These are phyloP conservation scores for Chrysoporthe puriensis DNA, from an alignment of 2,329 filamentous ascomycete species.

Conservation along the genomic window DNA sequence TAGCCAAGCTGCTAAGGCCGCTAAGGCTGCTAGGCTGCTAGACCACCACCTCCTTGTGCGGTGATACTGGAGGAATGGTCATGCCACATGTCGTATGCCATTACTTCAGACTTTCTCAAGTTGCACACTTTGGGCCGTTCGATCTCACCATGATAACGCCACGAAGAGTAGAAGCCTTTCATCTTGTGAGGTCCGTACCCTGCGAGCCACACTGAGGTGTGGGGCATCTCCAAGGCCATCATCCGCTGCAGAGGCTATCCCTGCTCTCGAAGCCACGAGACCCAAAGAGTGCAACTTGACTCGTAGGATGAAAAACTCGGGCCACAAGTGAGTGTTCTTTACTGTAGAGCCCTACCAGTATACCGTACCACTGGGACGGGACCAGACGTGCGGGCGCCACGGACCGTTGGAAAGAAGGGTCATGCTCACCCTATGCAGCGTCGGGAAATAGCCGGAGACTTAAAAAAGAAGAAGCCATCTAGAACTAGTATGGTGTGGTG, in stretches of 20 bases:
- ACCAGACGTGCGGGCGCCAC: background rate
- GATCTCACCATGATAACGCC: background rate
- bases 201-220: background rate
- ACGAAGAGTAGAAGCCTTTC: background rate
- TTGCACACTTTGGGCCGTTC: background rate
- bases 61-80: conserved; percentile 6
- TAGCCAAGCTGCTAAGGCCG: conserved; percentile 9
- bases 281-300: background rate
- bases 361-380: conserved; percentile 2
- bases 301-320: background rate
- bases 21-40: background rate
- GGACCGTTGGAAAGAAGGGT: background rate
- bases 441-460: background rate
- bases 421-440: conserved; percentile 9
- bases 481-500: background rate
- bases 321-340: background rate
- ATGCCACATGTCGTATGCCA: conserved; percentile 5
- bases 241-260: background rate
- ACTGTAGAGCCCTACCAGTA: background rate
- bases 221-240: background rate
- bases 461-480: background rate
- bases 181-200: background rate
- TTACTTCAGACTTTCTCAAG: background rate
- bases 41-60: conserved; percentile 11
- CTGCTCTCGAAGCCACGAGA: background rate